Conservation (phyloP, 2,329 filamentous ascomycete genomes). For the Arthroderma sp. region DNA sequence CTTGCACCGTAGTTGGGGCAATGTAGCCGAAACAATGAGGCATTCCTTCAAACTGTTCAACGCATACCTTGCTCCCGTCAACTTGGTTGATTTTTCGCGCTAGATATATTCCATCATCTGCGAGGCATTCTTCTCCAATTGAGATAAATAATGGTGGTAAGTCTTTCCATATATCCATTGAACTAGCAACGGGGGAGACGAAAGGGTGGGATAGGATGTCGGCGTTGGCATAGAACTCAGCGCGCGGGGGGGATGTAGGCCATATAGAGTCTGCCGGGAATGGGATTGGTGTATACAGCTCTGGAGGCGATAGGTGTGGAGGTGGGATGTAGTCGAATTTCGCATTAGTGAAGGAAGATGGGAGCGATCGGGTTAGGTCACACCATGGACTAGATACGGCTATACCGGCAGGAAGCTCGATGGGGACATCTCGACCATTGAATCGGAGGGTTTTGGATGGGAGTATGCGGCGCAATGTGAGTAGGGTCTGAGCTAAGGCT, state of each 20-base stretch:
- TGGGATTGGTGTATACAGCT: conserved; percentile 15
- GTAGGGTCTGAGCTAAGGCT: conserved; percentile 29
- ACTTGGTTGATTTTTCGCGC: conserved; percentile 28
- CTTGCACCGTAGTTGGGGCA: conserved; percentile 34
- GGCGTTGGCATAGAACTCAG: conserved; percentile 30
- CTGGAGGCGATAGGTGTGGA: conserved; percentile 15
- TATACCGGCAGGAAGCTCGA: conserved; percentile 30
- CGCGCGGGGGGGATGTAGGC: conserved; percentile 30
- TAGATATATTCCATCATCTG: conserved; percentile 28
- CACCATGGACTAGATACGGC: conserved; percentile 30
- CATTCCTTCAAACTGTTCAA: conserved; percentile 34
- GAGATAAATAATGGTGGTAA: conserved; percentile 30
- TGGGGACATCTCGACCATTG: conserved; percentile 26
- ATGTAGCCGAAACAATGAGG: conserved; percentile 44
- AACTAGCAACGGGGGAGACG: conserved; percentile 26
- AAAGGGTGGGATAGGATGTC: conserved; percentile 28
- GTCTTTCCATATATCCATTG: conserved; percentile 26
- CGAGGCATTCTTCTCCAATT: conserved; percentile 29
- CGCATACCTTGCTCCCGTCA: conserved; percentile 22
- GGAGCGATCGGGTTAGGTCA: conserved; percentile 31
- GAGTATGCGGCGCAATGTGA: conserved; percentile 25
- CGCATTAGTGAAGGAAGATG: conserved; percentile 25
- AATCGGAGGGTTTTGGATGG: conserved; percentile 21
- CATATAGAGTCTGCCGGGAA: conserved; percentile 26
- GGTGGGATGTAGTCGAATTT: conserved; percentile 29